Percentiles rank a stretch among this genome's conserved stretches.
Conservation (phyloP, 164 flowering plant species). For the Houttuynia cordata region DNA sequence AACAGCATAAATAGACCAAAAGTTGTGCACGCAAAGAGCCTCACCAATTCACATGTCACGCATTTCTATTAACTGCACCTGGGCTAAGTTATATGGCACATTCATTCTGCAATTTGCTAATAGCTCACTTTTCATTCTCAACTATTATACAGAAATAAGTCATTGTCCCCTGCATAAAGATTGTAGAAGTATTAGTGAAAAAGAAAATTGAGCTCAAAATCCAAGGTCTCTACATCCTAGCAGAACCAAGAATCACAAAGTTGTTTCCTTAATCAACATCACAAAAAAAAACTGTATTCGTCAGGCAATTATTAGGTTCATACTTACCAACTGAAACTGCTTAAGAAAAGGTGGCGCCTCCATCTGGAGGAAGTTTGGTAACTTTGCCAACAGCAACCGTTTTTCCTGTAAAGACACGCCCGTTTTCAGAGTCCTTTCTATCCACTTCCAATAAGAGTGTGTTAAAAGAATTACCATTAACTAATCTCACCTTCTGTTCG, state of each 20-base stretch:
- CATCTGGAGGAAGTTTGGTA: slow-evolving; percentile 28
- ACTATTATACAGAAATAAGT: too few relatives aligned
- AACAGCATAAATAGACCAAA: background rate
- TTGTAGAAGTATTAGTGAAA: too few relatives aligned
- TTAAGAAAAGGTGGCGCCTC: slow-evolving; percentile 16
- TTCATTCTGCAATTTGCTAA: too few relatives aligned
- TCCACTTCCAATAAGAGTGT: background rate
- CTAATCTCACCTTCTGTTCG: slow-evolving; percentile 73
- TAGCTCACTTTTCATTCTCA: too few relatives aligned
- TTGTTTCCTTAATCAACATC: too few relatives aligned
- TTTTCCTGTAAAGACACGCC: slow-evolving; percentile 39
- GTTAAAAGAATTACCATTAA: background rate
- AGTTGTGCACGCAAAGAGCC: background rate
- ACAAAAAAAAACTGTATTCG: too few relatives aligned
- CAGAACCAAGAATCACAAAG: too few relatives aligned
- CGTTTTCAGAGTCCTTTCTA: background rate
- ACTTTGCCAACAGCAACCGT: slow-evolving; percentile 88
- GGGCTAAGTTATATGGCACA: too few relatives aligned
- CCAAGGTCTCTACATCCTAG: too few relatives aligned
- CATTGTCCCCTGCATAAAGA: too few relatives aligned
- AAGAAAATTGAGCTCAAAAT: too few relatives aligned
- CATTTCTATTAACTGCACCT: background rate
- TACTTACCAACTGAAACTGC: slow-evolving; percentile 12
- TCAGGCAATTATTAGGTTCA: background rate
- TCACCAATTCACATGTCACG: background rate